Conservation (phyloP, 164 flowering plant genomes). For the Houttuynia cordata region DNA sequence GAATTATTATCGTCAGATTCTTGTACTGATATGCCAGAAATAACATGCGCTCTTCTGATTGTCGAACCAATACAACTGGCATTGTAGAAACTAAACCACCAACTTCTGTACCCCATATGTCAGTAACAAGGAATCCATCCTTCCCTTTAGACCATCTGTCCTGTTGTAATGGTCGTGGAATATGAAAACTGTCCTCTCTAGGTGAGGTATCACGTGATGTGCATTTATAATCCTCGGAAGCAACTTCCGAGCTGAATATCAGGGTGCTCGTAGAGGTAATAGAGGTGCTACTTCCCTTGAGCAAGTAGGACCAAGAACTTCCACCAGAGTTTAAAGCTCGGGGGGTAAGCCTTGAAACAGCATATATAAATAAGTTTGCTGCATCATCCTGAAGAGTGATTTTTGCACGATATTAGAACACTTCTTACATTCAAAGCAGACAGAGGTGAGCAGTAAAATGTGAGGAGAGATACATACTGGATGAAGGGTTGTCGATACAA, state of each 20-base stretch:
- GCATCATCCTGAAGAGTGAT: conserved; percentile 61
- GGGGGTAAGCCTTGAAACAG: conserved; percentile 69
- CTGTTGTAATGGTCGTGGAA: conserved; percentile 62
- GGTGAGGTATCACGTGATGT: conserved; percentile 41
- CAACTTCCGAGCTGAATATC: conserved; percentile 21
- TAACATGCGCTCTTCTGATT: conserved; percentile 73
- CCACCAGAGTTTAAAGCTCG: conserved; percentile 50
- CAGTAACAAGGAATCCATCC: conserved; percentile 81
- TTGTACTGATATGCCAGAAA: conserved; percentile 69
- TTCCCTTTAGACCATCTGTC: conserved; percentile 80
- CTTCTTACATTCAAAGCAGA: background rate
- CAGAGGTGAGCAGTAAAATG: background rate
- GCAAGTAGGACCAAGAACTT: conserved; percentile 81
- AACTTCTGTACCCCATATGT: conserved; percentile 57
- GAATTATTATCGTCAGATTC: conserved; percentile 63
- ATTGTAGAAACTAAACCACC: conserved; percentile 27
- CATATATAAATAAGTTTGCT: conserved; percentile 64
- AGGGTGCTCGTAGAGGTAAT: conserved; percentile 27
- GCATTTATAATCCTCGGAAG: conserved; percentile 26
- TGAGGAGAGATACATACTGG: conserved; percentile 38
- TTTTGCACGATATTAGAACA: background rate
- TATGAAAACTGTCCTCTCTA: conserved; percentile 27
- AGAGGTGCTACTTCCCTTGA: conserved; percentile 45
- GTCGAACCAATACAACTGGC: conserved; percentile 69
- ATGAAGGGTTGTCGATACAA: conserved; percentile 90